Base-by-base conservation (phyloP, 208 protist genomes). In the Trypanosoma vivax region DNA sequence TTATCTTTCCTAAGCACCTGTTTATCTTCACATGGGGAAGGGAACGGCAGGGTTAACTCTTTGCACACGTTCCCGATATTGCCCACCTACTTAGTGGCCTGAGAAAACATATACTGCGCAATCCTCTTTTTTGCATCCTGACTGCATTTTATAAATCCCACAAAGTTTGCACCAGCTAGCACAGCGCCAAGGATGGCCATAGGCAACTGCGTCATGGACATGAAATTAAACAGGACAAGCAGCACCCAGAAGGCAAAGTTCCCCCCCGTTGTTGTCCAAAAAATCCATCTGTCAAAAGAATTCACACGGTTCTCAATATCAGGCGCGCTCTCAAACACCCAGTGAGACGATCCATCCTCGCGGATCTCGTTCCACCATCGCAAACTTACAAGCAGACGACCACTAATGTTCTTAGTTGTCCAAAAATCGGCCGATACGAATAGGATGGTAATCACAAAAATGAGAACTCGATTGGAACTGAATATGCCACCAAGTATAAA, bases 311-410 rank as follows among this genome's bases (percentile, higher is more conserved):
- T 49, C 37, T 83, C 76, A 1, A 61, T 58, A 28, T 91, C 76
- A 2, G 74, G 73, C 42, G 60, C 65, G 50, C 86, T 95, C 70
- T 98, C 96, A 57, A 97, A 98, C 3, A 96, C 54, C 94, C 96
- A 98, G 37, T 82, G 65, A 35, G 79, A 90, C 24, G 68, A 59
- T 5, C 96, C 96, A 54, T 97, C 92, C 1, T 96, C 89, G 37
- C 76, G 73, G 27, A 97, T 79, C 53, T 97, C 82, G 63, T 95
- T 97, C 92, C 96, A 97, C 90, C 90, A 97, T 39, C 94, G 78
- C 62, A 97, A 79, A 18, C 82, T 77, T 1, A 97, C 96, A 0
- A 98, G 63, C 24, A 98, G 46, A 16, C 96, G 83, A 3, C 96
- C 96, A 4, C 85, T 93, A 18, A 98, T 74, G 60, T 98, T 98